Evolutionary conservation across 148 eudicot genomes (phyloP), one percentile per base, ranked within the genome.

Genomic region (Mesembryanthemum crystallinum): DNA sequence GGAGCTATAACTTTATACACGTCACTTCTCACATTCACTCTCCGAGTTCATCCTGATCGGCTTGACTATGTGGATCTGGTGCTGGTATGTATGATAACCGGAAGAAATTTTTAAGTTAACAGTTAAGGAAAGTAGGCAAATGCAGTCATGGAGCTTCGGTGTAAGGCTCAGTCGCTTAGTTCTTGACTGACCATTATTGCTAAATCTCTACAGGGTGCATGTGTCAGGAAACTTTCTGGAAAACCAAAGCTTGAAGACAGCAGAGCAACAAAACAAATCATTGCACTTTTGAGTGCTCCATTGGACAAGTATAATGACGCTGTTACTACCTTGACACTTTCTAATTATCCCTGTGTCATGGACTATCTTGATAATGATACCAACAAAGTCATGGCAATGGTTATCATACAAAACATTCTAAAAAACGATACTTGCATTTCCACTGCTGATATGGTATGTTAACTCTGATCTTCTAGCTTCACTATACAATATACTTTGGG

Each of bases 61-160:
- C 93, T 92, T 80, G 99, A 96, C 84, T 96, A 92, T 47, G 98
- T 96, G 78, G 98, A 96, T 84, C 98, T 89, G 77, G 97, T 96
- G 75, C 86, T 96, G 97, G 99, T 96, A 92, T 72, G 92, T 85
- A n/a, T n/a, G n/a, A n/a, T n/a, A n/a, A n/a, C n/a, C n/a, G n/a
- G n/a, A n/a, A n/a, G n/a, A n/a, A n/a, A n/a, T n/a, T n/a, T n/a
- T n/a, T 35, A 35, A 6, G 6, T 35, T 35, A 35, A 35, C 39
- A 35, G 39, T 6, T 35, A 35, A 35, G 39, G 3, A 35, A 2
- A 35, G 39, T 35, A 35, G 39, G 39, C 39, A 35, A 35, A 35
- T 35, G 39, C 39, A 35, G n/a, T n/a, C n/a, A n/a, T n/a, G 39
- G 49, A 45, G 11, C 49, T 45, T 45, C 49, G 14, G 14, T 45